Conservation (phyloP, 2,329 filamentous ascomycete species). For the Talaromyces sp. region DNA sequence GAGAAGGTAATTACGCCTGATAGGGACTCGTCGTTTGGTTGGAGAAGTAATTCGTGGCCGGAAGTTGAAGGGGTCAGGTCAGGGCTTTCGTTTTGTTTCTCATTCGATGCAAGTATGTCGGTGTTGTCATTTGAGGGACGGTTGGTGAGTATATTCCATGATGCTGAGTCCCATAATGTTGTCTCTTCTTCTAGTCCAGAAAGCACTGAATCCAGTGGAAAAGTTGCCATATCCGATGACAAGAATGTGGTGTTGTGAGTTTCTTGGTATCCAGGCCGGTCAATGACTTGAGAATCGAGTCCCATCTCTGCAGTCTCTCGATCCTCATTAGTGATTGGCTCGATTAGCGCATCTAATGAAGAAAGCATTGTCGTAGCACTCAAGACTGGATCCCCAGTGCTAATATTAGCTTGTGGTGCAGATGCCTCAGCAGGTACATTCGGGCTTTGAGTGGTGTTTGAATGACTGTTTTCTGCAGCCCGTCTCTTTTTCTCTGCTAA, state of each 20-base stretch:
- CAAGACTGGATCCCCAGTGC: background rate
- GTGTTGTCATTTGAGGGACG: background rate
- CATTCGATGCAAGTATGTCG: background rate
- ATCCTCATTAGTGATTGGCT: background rate
- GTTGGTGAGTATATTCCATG: background rate
- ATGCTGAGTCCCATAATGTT: background rate
- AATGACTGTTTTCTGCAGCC: background rate
- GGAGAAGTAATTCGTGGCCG: no score
- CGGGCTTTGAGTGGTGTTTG: background rate
- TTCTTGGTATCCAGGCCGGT: background rate
- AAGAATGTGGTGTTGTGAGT: background rate
- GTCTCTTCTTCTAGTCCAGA: background rate
- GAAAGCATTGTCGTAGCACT: background rate
- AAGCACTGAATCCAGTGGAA: background rate
- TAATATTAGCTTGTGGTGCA: background rate
- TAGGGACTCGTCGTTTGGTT: background rate
- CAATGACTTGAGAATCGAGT: background rate
- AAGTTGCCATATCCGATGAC: background rate
- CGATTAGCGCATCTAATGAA: background rate
- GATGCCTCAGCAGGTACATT: background rate
- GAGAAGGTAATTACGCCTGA: background rate
- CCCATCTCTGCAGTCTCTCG: background rate
- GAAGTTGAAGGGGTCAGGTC: background rate
- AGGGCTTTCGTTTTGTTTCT: background rate
- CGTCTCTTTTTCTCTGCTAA: conserved; percentile 37